Percentiles rank a stretch among this genome's conserved stretches.
These are phyloP conservation scores for Imleria badia DNA, from an alignment of 768 basidiomycete species.

Conservation along the genomic window DNA sequence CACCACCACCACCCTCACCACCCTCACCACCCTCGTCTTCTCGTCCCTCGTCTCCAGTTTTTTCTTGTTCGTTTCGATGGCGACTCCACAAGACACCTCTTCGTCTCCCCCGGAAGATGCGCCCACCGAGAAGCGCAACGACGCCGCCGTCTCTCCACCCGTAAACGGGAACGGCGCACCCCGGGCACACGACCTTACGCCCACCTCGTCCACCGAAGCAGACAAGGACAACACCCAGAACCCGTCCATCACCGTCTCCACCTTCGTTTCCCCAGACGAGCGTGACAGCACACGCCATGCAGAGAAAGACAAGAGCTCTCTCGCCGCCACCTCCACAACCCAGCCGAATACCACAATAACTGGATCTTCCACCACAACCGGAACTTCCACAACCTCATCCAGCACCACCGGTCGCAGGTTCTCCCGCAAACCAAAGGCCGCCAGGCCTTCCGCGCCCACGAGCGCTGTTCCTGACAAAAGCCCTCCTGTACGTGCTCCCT, in stretches of 20 bases:
- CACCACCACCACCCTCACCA: neutral
- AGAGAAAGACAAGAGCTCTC: conserved; percentile 45
- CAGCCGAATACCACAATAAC: conserved; percentile 37
- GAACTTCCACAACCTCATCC: conserved; percentile 22
- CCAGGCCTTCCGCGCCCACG: conserved; percentile 17
- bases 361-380: conserved; percentile 23
- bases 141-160: conserved; percentile 13
- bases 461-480: conserved; percentile 25
- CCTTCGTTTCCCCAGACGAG: conserved; percentile 34
- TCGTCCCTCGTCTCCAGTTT: neutral
- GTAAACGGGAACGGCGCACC: conserved; percentile 27
- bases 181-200: conserved; percentile 29
- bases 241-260: conserved; percentile 34
- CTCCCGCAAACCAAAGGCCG: conserved; percentile 28
- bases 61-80: conserved; percentile 19
- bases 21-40: neutral
- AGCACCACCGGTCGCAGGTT: conserved; percentile 28
- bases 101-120: conserved; percentile 15
- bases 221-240: conserved; percentile 39
- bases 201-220: conserved; percentile 33
- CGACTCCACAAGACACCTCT: conserved; percentile 20
- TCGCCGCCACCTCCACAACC: conserved; percentile 43
- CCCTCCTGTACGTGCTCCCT: conserved; percentile 35
- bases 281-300: conserved; percentile 31
- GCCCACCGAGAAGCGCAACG: conserved; percentile 24